Evolutionary conservation across 2,329 filamentous ascomycete genomes (phyloP).

Genomic region (Aspergillus sp.): DNA sequence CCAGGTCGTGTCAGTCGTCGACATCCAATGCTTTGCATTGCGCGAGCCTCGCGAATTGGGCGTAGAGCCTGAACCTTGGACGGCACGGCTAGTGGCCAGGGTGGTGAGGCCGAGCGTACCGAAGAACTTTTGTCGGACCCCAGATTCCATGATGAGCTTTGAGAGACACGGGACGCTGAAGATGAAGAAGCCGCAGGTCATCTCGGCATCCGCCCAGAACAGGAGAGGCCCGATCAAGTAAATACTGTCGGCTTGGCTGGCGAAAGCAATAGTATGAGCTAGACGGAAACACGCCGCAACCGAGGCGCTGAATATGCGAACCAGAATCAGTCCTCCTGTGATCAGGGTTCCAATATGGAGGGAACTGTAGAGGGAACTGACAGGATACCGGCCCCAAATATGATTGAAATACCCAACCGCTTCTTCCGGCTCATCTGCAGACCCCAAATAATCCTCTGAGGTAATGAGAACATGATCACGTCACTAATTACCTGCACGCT

Average conservation of each 20-base stretch:
- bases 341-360: neutral
- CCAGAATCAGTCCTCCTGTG: neutral
- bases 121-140: constrained; percentile 4
- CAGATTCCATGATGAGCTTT: constrained; percentile 27
- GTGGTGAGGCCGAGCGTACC: neutral
- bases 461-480: constrained; percentile 26
- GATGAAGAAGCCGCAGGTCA: constrained; percentile 41
- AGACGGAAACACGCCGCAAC: constrained; percentile 35
- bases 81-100: neutral
- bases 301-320: constrained; percentile 27
- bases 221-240: constrained; percentile 33
- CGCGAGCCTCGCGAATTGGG: neutral
- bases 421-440: constrained; percentile 24
- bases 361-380: constrained; percentile 12
- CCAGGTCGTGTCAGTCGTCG: neutral
- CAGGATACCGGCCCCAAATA: constrained; percentile 28
- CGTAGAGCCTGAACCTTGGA: neutral
- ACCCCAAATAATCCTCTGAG: constrained; percentile 29
- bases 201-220: constrained; percentile 41
- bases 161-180: constrained; percentile 33
- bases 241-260: constrained; percentile 15
- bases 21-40: neutral
- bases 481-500: constrained; percentile 28
- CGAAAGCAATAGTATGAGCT: constrained; percentile 9
- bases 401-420: constrained; percentile 23